Evolutionary conservation across 2,329 filamentous ascomycete genomes (phyloP), one percentile per base, ranked within the genome.

Genomic region (Corniculantispora saksenae): DNA sequence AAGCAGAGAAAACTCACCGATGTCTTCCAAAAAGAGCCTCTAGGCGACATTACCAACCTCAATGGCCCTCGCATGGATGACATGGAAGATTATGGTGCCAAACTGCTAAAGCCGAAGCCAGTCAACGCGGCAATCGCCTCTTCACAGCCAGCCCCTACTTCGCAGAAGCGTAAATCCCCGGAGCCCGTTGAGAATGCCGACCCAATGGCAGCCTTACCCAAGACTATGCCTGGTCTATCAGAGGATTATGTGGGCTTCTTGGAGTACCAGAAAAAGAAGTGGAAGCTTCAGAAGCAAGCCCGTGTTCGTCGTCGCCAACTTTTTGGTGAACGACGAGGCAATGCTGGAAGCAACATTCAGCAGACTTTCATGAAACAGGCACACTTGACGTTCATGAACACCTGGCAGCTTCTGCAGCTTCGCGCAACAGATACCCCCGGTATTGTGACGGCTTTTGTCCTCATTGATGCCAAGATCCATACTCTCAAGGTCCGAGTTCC

Each of bases 1-100:
- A 97, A 99, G 82, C 95, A 99, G 80, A 97, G 94, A 81, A 99
- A 99, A 80, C 91, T 99, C 82, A 99, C 94, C 0, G 95, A 98
- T 73, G 82, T 97, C 71, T 97, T 99, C 73, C 83, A 74, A 72
- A 78, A 90, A 75, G 87, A 83, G 54, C 91, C 92, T 0, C 77
- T 97, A 27, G 86, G 88, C 15, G 91, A 94, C 69, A 90, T 92
- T 80, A 83, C 86, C 74, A 79, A 96, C 85, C 76, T 83, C 76
- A 87, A 77, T 70, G 86, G 75, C 73, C 81, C 74, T 66, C 82
- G 80, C 56, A 75, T 82, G 72, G 85, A 81, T 13, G 93, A 97
- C 74, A 82, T 97, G 67, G 94, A 97, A 74, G 93, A 97, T 76
- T 93, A 91, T 71, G 91, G 91, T 9, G 83, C 84, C 27, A 87